Evolutionary conservation across 352 stramenopile genomes (phyloP).

Genomic region (Phytophthora ramorum): DNA sequence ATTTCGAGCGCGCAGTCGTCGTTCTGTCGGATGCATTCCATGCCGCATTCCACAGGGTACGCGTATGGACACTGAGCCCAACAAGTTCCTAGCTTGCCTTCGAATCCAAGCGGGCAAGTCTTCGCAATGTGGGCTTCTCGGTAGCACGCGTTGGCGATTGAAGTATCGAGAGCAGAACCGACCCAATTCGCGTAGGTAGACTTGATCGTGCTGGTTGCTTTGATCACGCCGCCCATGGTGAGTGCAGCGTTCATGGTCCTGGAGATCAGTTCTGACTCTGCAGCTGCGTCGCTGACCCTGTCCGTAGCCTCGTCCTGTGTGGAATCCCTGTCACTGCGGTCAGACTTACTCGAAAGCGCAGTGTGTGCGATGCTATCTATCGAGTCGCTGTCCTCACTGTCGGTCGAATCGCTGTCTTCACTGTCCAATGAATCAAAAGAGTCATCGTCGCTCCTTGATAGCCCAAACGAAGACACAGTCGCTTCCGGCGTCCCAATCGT

Average conservation of each 20-base stretch:
- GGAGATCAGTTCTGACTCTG: background rate
- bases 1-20: conserved; percentile 33
- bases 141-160: conserved; percentile 37
- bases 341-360: background rate
- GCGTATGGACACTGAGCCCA: conserved; percentile 37
- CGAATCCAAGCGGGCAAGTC: conserved; percentile 28
- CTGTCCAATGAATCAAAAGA: conserved; percentile 24
- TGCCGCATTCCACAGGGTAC: conserved; percentile 37
- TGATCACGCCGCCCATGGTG: conserved; percentile 7
- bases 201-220: conserved; percentile 33
- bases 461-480: background rate
- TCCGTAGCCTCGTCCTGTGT: background rate
- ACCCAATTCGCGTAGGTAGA: conserved; percentile 39
- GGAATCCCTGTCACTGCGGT: background rate
- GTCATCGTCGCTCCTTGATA: conserved; percentile 6
- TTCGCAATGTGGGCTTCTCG: conserved; percentile 40
- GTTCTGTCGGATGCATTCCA: conserved; percentile 41
- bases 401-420: conserved; percentile 11
- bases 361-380: background rate
- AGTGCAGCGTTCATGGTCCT: conserved; percentile 12
- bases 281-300: background rate
- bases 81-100: conserved; percentile 29
- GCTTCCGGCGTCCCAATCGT: conserved; percentile 3
- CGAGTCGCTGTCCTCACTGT: conserved; percentile 8
- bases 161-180: conserved; percentile 25